Percentiles rank a stretch among this genome's conserved stretches.
These are phyloP conservation scores for Xylaria arbuscula DNA, from an alignment of 2,329 filamentous ascomycete genomes.

Conservation along the genomic window DNA sequence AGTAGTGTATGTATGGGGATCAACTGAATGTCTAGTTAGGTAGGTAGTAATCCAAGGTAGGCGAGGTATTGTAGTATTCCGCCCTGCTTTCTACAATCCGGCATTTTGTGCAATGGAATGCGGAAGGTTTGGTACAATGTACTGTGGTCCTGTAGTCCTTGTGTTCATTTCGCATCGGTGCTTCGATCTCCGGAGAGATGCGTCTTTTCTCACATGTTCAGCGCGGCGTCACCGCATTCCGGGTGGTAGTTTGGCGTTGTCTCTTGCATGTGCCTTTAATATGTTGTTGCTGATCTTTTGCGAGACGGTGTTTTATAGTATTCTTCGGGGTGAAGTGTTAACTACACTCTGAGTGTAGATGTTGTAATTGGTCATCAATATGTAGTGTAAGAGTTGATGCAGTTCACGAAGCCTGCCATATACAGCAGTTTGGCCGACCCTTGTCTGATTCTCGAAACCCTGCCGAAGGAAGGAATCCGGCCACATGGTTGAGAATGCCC, in stretches of 20 bases:
- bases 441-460: neutral
- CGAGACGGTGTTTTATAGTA: neutral
- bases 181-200: slow-evolving; percentile 21
- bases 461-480: neutral
- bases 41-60: neutral
- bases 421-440: neutral
- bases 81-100: slow-evolving; percentile 3
- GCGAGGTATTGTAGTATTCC: slow-evolving; percentile 12
- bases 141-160: slow-evolving; percentile 5
- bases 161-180: slow-evolving; percentile 8
- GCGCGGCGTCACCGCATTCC: neutral
- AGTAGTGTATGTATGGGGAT: slow-evolving; percentile 1
- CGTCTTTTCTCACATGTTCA: slow-evolving; percentile 5
- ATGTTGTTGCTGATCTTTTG: neutral
- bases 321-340: neutral
- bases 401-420: neutral
- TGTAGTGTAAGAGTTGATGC: neutral
- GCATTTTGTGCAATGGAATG: neutral
- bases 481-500: neutral
- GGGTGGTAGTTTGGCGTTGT: neutral
- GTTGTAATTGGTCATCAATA: neutral
- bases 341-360: too few species aligned
- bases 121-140: neutral
- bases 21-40: neutral
- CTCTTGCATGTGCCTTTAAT: neutral